Percentiles rank a stretch among this genome's conserved stretches.
Conservation (phyloP, 1,139 yeast genomes). For the Candida smagusa region DNA sequence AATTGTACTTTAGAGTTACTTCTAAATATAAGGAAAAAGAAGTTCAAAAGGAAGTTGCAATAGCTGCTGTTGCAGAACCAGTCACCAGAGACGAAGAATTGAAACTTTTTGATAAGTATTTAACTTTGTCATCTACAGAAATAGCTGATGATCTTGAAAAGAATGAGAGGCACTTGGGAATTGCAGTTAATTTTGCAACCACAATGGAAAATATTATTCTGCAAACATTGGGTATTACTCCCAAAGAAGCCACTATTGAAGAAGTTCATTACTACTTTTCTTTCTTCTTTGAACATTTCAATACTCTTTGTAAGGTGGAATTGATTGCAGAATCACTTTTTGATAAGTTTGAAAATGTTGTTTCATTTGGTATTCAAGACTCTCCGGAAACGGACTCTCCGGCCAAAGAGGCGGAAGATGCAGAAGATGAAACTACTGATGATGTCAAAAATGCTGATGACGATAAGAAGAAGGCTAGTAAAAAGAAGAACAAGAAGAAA, state of each 20-base stretch:
- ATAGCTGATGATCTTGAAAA: slow-evolving; percentile 18
- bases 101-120: slow-evolving; percentile 12
- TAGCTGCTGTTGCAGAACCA: neutral
- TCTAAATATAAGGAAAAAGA: slow-evolving; percentile 19
- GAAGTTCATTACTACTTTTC: slow-evolving; percentile 17
- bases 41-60: slow-evolving; percentile 3
- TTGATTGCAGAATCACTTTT: slow-evolving; percentile 27
- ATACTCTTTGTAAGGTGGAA: slow-evolving; percentile 31
- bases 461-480: neutral
- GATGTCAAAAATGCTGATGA: neutral
- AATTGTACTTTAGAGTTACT: slow-evolving; percentile 31
- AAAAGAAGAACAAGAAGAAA: slow-evolving; percentile 8
- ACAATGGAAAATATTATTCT: slow-evolving; percentile 14
- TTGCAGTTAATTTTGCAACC: slow-evolving; percentile 8
- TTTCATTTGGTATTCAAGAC: slow-evolving; percentile 16
- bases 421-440: neutral
- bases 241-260: slow-evolving; percentile 1
- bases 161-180: slow-evolving; percentile 9
- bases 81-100: slow-evolving; percentile 4
- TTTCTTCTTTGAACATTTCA: slow-evolving; percentile 27
- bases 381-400: neutral
- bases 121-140: slow-evolving; percentile 7
- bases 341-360: slow-evolving; percentile 23
- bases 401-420: slow-evolving; percentile 3
- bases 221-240: slow-evolving; percentile 6